phyloP scores from a whole-genome alignment of 1,139 yeast species.

The Suhomyces terraborum region DNA sequence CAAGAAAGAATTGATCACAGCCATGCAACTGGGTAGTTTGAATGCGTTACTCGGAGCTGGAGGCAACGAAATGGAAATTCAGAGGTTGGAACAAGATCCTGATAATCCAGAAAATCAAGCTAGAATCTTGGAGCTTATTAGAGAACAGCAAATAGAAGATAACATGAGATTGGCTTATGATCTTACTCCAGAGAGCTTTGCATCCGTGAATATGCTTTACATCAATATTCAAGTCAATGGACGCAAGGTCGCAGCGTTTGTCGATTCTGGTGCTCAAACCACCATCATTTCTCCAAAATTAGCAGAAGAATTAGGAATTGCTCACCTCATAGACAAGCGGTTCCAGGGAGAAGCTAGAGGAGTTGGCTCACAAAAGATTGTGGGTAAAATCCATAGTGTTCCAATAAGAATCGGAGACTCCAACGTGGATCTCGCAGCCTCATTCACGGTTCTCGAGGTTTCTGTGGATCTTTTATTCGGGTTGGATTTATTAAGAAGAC shows the following conservation, averaged over 20 bases:
- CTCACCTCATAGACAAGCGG: conserved; percentile 76
- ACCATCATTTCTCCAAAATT: conserved; percentile 79
- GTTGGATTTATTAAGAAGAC: conserved; percentile 82
- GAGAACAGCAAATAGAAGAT: conserved; percentile 74
- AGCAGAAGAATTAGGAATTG: conserved; percentile 72
- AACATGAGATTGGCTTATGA: conserved; percentile 80
- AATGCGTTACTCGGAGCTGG: conserved; percentile 7
- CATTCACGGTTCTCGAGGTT: conserved; percentile 80
- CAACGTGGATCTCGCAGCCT: conserved; percentile 61
- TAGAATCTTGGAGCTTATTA: conserved; percentile 65
- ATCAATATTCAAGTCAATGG: conserved; percentile 79
- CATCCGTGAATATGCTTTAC: conserved; percentile 80
- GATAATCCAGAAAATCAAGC: conserved; percentile 74
- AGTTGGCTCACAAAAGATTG: conserved; percentile 78
- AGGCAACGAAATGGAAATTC: conserved; percentile 49
- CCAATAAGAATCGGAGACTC: conserved; percentile 75
- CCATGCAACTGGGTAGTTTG: conserved; percentile 20
- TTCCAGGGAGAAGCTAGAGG: conserved; percentile 86
- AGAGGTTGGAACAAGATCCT: conserved; percentile 58
- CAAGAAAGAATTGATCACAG: conserved; percentile 40
- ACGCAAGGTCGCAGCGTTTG: conserved; percentile 82
- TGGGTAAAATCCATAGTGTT: conserved; percentile 87
- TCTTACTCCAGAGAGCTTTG: conserved; percentile 86
- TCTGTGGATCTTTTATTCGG: conserved; percentile 70
- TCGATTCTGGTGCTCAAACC: conserved; percentile 94